A percentile compares a stretch with the other conserved stretches of the same genome.
Evolutionary conservation across 768 basidiomycete genomes (phyloP).

Genomic region (Galerina sulciceps): DNA sequence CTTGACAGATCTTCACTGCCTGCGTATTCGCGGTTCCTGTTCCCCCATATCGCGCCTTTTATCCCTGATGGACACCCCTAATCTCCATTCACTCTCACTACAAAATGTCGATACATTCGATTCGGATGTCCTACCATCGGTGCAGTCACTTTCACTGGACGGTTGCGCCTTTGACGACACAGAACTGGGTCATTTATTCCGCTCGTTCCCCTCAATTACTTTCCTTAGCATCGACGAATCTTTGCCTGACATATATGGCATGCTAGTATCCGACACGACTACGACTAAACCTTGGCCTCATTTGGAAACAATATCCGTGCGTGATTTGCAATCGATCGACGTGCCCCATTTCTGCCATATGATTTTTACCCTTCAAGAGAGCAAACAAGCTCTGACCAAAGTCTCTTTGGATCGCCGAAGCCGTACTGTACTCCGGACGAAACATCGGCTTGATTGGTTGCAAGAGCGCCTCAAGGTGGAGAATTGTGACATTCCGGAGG

Average conservation of each 20-base stretch:
- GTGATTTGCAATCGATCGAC: slow-evolving; percentile 34
- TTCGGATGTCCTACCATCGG: slow-evolving; percentile 32
- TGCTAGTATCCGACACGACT: slow-evolving; percentile 28
- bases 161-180: slow-evolving; percentile 34
- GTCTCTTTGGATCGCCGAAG: slow-evolving; percentile 42
- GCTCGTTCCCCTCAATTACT: slow-evolving; percentile 38
- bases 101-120: slow-evolving; percentile 39
- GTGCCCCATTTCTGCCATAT: slow-evolving; percentile 34
- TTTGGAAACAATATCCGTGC: slow-evolving; percentile 36
- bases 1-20: slow-evolving; percentile 37
- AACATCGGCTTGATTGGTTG: slow-evolving; percentile 32
- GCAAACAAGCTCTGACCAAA: slow-evolving; percentile 11
- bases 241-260: slow-evolving; percentile 30
- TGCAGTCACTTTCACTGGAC: slow-evolving; percentile 37
- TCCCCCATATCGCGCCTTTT: slow-evolving; percentile 37
- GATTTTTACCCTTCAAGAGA: slow-evolving; percentile 27
- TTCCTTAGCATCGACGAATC: slow-evolving; percentile 39
- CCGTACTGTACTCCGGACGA: slow-evolving; percentile 35
- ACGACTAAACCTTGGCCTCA: slow-evolving; percentile 35
- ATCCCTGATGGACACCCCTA: slow-evolving; percentile 38
- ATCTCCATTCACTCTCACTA: slow-evolving; percentile 39
- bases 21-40: slow-evolving; percentile 45
- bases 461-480: slow-evolving; percentile 33
- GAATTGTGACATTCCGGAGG: slow-evolving; percentile 28
- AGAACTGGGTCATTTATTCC: slow-evolving; percentile 35